Conservation (phyloP, 2,329 filamentous ascomycete species). For the Aureobasidium sp. region DNA sequence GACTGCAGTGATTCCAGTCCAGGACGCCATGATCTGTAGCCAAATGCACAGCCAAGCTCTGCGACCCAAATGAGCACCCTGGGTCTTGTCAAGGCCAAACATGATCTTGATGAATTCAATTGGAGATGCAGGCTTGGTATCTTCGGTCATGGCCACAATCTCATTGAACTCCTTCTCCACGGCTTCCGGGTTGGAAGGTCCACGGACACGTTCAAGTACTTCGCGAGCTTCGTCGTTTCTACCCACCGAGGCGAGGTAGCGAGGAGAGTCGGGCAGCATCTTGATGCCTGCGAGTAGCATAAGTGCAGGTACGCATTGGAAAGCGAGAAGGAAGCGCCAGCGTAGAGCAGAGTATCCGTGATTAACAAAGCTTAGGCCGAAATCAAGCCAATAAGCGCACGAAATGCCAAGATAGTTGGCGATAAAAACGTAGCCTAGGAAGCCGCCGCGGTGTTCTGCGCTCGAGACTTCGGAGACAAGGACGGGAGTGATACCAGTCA, state of each 20-base stretch:
- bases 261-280: conserved; percentile 76
- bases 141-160: conserved; percentile 68
- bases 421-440: conserved; percentile 78
- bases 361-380: conserved; percentile 67
- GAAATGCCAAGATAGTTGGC: conserved; percentile 76
- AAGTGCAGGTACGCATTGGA: conserved; percentile 72
- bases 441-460: conserved; percentile 75
- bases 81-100: conserved; percentile 28
- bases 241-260: too few species aligned
- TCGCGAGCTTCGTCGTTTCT: conserved; percentile 73
- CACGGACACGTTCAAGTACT: conserved; percentile 69
- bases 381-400: conserved; percentile 51
- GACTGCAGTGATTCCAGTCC: conserved; percentile 38
- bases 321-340: conserved; percentile 53
- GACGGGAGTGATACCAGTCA: too few species aligned
- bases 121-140: conserved; percentile 54
- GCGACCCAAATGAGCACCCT: conserved; percentile 38
- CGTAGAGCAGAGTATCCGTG: conserved; percentile 63
- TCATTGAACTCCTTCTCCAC: conserved; percentile 70
- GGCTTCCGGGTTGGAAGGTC: conserved; percentile 39
- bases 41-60: conserved; percentile 44
- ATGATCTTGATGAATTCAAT: conserved; percentile 36
- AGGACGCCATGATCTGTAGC: conserved; percentile 46
- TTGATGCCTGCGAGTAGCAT: conserved; percentile 62
- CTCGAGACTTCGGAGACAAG: too few species aligned